These are phyloP conservation scores for Neoboletus subvelutipes DNA, from an alignment of 768 basidiomycete genomes.

Conservation along the genomic window DNA sequence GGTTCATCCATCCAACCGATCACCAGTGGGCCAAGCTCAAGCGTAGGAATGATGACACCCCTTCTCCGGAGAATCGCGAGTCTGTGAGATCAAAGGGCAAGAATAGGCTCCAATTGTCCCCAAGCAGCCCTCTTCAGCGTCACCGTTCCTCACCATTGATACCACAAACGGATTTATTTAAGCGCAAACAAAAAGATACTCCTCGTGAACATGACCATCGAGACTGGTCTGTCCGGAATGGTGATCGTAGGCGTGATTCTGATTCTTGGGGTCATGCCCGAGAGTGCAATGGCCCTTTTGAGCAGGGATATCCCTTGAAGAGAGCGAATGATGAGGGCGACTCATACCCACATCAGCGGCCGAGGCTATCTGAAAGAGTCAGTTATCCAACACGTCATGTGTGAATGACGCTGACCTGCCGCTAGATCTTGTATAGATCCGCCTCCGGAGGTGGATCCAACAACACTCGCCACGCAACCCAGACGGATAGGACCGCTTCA, in stretches of 20 bases:
- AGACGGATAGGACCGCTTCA: slow-evolving; percentile 7
- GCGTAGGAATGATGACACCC: slow-evolving; percentile 15
- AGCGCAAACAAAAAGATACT: slow-evolving; percentile 25
- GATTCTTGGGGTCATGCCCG: slow-evolving; percentile 23
- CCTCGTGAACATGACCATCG: slow-evolving; percentile 25
- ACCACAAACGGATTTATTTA: slow-evolving; percentile 47
- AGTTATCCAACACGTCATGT: slow-evolving; percentile 9
- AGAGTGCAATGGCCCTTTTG: slow-evolving; percentile 18
- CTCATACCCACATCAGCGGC: slow-evolving; percentile 30
- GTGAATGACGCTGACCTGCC: slow-evolving; percentile 10
- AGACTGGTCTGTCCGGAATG: slow-evolving; percentile 20
- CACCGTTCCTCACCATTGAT: slow-evolving; percentile 38
- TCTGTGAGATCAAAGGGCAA: slow-evolving; percentile 23
- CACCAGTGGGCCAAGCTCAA: slow-evolving; percentile 37
- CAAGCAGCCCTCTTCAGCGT: slow-evolving; percentile 18
- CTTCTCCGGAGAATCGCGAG: slow-evolving; percentile 25
- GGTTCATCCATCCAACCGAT: slow-evolving; percentile 54
- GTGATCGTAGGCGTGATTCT: slow-evolving; percentile 25
- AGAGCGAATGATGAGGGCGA: slow-evolving; percentile 25
- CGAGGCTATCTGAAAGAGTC: slow-evolving; percentile 27
- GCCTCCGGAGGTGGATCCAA: slow-evolving; percentile 3
- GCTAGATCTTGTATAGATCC: slow-evolving; percentile 16
- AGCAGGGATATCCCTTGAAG: slow-evolving; percentile 23
- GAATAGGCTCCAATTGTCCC: slow-evolving; percentile 18
- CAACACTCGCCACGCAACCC: slow-evolving; percentile 2